Evolutionary conservation across 139 green algal species (phyloP).

Genomic region (Picochlorum sp.): DNA sequence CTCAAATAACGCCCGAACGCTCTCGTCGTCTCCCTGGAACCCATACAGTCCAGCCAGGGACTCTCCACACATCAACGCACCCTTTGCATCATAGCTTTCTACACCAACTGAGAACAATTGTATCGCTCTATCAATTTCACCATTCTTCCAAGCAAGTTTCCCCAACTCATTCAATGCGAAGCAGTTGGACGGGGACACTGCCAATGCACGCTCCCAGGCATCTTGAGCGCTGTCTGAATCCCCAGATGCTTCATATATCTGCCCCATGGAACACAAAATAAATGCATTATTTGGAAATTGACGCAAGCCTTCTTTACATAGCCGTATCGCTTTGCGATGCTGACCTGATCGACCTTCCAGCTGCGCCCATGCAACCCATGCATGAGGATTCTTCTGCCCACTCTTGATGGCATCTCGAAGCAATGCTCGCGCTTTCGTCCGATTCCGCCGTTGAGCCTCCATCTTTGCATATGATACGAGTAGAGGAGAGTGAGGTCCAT

Average conservation of each 20-base stretch:
- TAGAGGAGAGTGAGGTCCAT: slow-evolving; percentile 18
- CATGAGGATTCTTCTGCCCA: slow-evolving; percentile 34
- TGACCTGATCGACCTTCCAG: slow-evolving; percentile 30
- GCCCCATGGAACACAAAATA: slow-evolving; percentile 15
- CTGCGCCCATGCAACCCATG: slow-evolving; percentile 14
- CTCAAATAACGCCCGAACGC: slow-evolving; percentile 29
- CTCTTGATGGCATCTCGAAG: slow-evolving; percentile 34
- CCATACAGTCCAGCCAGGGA: slow-evolving; percentile 47
- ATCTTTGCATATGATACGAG: slow-evolving; percentile 27
- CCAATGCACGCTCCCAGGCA: slow-evolving; percentile 20
- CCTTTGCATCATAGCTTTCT: slow-evolving; percentile 15
- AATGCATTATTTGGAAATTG: slow-evolving; percentile 22
- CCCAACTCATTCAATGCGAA: slow-evolving; percentile 47
- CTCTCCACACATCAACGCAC: slow-evolving; percentile 45
- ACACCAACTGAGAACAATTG: slow-evolving; percentile 31
- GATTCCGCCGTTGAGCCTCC: slow-evolving; percentile 33
- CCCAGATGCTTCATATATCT: slow-evolving; percentile 18
- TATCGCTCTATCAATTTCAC: slow-evolving; percentile 25
- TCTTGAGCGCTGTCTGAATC: slow-evolving; percentile 12
- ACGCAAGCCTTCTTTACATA: slow-evolving; percentile 13
- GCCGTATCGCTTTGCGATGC: slow-evolving; percentile 9
- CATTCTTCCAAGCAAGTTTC: slow-evolving; percentile 38
- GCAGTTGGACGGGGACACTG: slow-evolving; percentile 31
- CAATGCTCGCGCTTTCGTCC: slow-evolving; percentile 29
- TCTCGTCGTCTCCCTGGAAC: slow-evolving; percentile 34